Evolutionary conservation across 2,329 filamentous ascomycete species (phyloP), one percentile per base, ranked within the genome.

Genomic region (Pseudocercospora ulei): DNA sequence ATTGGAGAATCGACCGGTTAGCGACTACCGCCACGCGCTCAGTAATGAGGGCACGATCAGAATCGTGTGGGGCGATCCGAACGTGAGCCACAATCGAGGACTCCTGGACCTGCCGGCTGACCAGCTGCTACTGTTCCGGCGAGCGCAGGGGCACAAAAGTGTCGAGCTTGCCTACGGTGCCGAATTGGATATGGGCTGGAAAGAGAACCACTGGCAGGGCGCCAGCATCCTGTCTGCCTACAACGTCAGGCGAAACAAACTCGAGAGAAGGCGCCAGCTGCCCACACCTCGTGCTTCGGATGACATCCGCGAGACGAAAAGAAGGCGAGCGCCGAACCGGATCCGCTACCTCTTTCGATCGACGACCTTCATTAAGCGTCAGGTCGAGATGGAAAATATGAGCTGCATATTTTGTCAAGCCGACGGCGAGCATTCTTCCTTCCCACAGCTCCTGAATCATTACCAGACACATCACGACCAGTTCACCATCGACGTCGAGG

Each of bases 361-460:
- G 3, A 44, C 30, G 11, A 26, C 39, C 7, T 41, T 44, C 7
- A 35, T 39, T 6, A 35, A 34, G 17, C 39, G 17, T 6, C 29
- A 18, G 23, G 28, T 46, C 6, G 27, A 39, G 2, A 25, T 39
- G 11, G 34, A 47, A 4, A 39, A 43, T 18, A 40, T 58, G 14
- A 46, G 35, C 13, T 58, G 56, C 33, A 48, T 54, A 2, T 51
- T 52, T 28, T 58, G 48, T 37, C 35, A 35, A 16, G 29, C 33
- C n/a, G 43, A 41, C 16, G 24, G 30, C 3, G 46, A 48, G 19
- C 49, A 54, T 28, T 31, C 49, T 7, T 52, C 49, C 5, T 52
- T 57, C 23, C 48, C 50, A 11, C 42, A 51, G 23, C 49, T 67
- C 2, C 51, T 56, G 7, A 50, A 60, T 35, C 64, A 67, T 37